A percentile compares a stretch with the other conserved stretches of the same genome.
Evolutionary conservation across 2,329 filamentous ascomycete species (phyloP).

Genomic region (Arthrobotrys sinensis): DNA sequence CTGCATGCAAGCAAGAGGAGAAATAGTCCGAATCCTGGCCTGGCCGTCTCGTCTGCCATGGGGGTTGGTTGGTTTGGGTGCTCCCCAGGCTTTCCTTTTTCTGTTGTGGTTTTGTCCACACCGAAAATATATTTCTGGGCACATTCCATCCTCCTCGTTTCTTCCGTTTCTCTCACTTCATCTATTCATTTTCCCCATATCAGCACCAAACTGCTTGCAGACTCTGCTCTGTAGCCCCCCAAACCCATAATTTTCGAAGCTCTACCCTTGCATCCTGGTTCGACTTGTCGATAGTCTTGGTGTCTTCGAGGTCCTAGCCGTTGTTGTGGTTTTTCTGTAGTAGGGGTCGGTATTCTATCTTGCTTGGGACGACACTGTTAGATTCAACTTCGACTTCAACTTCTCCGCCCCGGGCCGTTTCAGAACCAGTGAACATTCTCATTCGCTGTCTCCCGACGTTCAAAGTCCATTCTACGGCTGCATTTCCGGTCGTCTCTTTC

Average conservation of each 20-base stretch:
- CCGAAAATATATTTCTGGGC: constrained; percentile 38
- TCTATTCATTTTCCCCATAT: constrained; percentile 33
- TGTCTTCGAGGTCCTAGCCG: constrained; percentile 9
- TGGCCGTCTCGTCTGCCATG: not conserved
- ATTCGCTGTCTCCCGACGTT: not conserved
- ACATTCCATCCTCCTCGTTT: constrained; percentile 34
- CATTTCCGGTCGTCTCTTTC: constrained; percentile 18
- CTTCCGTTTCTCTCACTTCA: constrained; percentile 32
- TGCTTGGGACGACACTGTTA: not conserved
- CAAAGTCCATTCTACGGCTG: constrained; percentile 4
- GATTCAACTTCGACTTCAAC: constrained; percentile 7
- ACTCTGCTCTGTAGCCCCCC: constrained; percentile 33
- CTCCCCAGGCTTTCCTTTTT: constrained; percentile 4
- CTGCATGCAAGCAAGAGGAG: constrained; percentile 18
- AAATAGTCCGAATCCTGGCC: constrained; percentile 16
- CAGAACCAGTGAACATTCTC: constrained; percentile 2
- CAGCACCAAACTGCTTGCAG: constrained; percentile 40
- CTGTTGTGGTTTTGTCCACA: not conserved
- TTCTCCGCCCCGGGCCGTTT: not conserved
- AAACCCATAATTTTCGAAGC: constrained; percentile 7
- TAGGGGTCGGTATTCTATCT: constrained; percentile 6
- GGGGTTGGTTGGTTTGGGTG: constrained; percentile 5
- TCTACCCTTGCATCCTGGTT: not conserved
- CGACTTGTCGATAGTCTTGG: constrained; percentile 13
- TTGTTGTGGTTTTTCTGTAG: constrained; percentile 28